phyloP scores from a whole-genome alignment of 352 stramenopile species.

The Phytopythium mirpurense region DNA sequence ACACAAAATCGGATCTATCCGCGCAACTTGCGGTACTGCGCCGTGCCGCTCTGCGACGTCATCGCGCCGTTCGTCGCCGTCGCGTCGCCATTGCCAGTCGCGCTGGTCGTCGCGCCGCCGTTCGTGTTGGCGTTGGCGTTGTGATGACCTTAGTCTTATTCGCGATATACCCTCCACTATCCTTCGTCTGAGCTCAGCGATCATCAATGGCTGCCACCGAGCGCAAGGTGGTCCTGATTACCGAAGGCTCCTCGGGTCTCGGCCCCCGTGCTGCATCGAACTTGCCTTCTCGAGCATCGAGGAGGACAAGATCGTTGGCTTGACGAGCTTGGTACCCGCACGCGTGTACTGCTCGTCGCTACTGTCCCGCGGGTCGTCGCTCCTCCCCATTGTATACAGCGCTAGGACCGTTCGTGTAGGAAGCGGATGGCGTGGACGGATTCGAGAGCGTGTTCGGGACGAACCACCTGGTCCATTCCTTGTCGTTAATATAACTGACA shows the following conservation, averaged over 20 bases:
- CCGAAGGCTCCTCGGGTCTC: no score
- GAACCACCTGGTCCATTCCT: constrained; percentile 40
- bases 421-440: constrained; percentile 20
- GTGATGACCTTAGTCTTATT: no score
- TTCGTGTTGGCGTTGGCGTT: constrained; percentile 2
- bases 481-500: constrained; percentile 20
- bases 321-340: no score
- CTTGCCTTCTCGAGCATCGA: neutral
- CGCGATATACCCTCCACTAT: no score
- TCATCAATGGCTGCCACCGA: no score
- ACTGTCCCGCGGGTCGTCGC: constrained; percentile 9
- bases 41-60: constrained; percentile 1
- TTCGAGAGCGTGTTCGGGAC: constrained; percentile 28
- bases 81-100: neutral
- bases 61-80: constrained; percentile 2
- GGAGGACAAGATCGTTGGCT: neutral
- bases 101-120: neutral
- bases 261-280: no score
- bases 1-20: no score
- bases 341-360: neutral
- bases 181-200: no score
- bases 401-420: constrained; percentile 15
- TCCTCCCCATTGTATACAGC: constrained; percentile 47
- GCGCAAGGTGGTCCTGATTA: no score
- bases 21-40: constrained; percentile 3